phyloP scores from a whole-genome alignment of 2,329 filamentous ascomycete species.

The Cladosporium oxysporum region DNA sequence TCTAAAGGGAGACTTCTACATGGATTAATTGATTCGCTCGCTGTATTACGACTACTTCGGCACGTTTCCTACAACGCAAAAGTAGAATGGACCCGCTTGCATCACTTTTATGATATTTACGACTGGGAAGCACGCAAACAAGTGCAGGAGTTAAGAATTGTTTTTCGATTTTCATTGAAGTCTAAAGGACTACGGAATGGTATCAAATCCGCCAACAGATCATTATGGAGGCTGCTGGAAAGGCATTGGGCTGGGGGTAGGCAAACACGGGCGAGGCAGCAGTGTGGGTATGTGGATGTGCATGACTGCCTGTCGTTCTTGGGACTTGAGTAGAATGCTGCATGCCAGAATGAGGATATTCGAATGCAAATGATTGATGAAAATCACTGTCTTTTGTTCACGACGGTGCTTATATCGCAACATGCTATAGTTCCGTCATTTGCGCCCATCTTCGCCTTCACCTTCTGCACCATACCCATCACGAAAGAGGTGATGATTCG shows the following conservation, averaged over 20 bases:
- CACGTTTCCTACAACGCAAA: not conserved
- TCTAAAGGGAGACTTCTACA: constrained; percentile 95
- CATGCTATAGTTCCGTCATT: not conserved
- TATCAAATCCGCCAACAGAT: not conserved
- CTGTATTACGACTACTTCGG: not conserved
- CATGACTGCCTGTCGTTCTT: not conserved
- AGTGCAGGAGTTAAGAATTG: constrained; percentile 6
- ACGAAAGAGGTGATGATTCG: too few species aligned
- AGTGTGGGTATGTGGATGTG: not conserved
- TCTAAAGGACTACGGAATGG: not conserved
- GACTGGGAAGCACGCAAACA: constrained; percentile 8
- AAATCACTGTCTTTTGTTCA: not conserved
- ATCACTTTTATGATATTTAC: constrained; percentile 10
- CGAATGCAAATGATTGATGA: constrained; percentile 1
- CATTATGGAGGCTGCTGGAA: not conserved
- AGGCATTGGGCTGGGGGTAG: not conserved
- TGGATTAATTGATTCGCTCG: constrained; percentile 64
- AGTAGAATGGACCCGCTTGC: not conserved
- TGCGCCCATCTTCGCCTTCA: not conserved
- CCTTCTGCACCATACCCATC: not conserved
- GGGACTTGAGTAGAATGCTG: not conserved
- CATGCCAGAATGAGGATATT: constrained; percentile 1
- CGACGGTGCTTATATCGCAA: not conserved
- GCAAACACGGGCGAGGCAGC: not conserved
- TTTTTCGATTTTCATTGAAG: not conserved